Conservation (phyloP, 2,329 filamentous ascomycete species). For the Chaetomiaceae sp. region DNA sequence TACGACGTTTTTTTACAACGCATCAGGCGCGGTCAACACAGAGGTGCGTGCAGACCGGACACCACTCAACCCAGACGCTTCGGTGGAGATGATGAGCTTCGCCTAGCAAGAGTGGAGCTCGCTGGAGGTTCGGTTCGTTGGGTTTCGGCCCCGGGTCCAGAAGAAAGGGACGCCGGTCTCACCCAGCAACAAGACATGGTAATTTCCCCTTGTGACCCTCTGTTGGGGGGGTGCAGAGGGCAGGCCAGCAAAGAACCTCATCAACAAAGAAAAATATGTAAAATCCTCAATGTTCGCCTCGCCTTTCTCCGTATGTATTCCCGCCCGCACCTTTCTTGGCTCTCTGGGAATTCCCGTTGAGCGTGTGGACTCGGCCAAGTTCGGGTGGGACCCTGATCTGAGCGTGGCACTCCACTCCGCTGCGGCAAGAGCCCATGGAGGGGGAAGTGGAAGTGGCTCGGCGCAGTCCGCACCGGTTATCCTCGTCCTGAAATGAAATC, state of each 20-base stretch:
- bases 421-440: background rate
- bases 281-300: too few species aligned
- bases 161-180: background rate
- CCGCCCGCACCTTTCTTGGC: background rate
- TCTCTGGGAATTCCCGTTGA: background rate
- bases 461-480: constrained; percentile 4
- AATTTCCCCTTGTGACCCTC: background rate
- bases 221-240: too few species aligned
- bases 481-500: background rate
- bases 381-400: constrained; percentile 6
- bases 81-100: constrained; percentile 10
- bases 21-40: background rate
- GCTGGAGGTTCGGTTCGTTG: constrained; percentile 3
- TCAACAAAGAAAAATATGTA: too few species aligned
- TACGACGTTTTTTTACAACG: too few species aligned
- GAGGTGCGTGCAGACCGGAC: background rate
- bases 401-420: constrained; percentile 9
- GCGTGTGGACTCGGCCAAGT: background rate
- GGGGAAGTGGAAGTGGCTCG: constrained; percentile 2
- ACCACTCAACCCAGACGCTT: background rate
- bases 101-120: constrained; percentile 9
- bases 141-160: constrained; percentile 8
- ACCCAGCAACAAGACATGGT: background rate
- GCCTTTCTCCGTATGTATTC: too few species aligned
- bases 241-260: too few species aligned